Evolutionary conservation across 345 rosid species (phyloP), one percentile per base, ranked within the genome.

Genomic region (Eucalyptus cloeziana): DNA sequence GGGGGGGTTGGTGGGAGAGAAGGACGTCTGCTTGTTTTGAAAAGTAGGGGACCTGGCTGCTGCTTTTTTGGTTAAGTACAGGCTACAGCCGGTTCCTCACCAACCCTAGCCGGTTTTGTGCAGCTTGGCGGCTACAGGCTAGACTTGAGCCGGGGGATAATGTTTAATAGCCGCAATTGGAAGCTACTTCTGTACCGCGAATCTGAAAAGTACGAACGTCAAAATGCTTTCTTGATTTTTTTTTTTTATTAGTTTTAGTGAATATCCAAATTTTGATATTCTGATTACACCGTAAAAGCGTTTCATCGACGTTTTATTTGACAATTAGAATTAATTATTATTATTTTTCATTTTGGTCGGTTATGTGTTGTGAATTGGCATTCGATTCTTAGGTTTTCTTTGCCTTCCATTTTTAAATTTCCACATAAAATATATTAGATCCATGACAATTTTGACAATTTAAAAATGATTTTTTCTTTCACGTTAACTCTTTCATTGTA

Each of bases 61-160:
- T 71, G 27, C 47, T 21, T 21, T 15, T 10, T 37, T 69, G 43
- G 13, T 37, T 5, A 10, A 37, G 43, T 40, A 76, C 85, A 25
- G 85, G 47, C 85, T 76, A 22, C 87, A 27, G 86, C 90, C 92
- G 87, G 94, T 93, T 86, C 88, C 88, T 88, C 89, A 93, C 92
- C 94, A 91, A 93, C 93, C 92, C 89, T 85, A 21, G 58, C 89
- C 92, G 89, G 93, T 91, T 52, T 52, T 8, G 37, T 62, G 27
- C 86, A 62, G 89, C 89, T 89, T 8, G 64, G 85, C 43, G 85
- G 85, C 85, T 76, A 11, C 30, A 40, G 47, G 47, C 47, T 76
- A 40, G 85, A 40, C 85, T 43, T 76, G 85, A 76, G 85, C 85
- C 85, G 47, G 47, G 43, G 47, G 2, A 40, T 11, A 3, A 9